Conservation (phyloP, 495 filamentous ascomycete genomes). For the Daldinia decipiens region DNA sequence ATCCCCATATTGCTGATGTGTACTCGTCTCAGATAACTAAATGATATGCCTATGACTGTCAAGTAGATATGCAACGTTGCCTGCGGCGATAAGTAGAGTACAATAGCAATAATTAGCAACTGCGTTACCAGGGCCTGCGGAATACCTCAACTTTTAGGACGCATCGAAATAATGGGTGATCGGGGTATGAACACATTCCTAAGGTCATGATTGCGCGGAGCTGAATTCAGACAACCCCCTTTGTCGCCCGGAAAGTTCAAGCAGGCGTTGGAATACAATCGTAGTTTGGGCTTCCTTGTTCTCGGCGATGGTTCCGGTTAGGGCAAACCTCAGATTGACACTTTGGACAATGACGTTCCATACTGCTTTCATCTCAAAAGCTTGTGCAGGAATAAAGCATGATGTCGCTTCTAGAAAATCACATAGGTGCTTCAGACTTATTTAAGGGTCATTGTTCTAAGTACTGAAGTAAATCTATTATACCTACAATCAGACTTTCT, state of each 20-base stretch:
- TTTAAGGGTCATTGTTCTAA: not conserved
- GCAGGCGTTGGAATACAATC: not conserved
- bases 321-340: not conserved
- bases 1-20: not conserved
- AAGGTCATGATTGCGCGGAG: not conserved
- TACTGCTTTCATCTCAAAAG: slow-evolving; percentile 2
- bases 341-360: not conserved
- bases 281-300: slow-evolving; percentile 20
- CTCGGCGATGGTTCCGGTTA: slow-evolving; percentile 22
- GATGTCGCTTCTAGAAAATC: not conserved
- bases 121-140: not conserved
- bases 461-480: not conserved
- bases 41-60: not conserved
- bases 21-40: not conserved
- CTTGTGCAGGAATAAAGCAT: not conserved
- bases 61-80: not conserved
- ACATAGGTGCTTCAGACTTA: not conserved
- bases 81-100: not conserved
- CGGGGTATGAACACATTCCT: slow-evolving; percentile 21
- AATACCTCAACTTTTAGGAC: slow-evolving; percentile 23
- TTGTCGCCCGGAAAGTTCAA: slow-evolving; percentile 8
- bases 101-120: not conserved
- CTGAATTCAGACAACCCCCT: slow-evolving; percentile 31
- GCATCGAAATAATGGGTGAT: slow-evolving; percentile 4
- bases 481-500: not conserved